Conservation (phyloP, 768 basidiomycete species). For the Leccinum rimulosum region DNA sequence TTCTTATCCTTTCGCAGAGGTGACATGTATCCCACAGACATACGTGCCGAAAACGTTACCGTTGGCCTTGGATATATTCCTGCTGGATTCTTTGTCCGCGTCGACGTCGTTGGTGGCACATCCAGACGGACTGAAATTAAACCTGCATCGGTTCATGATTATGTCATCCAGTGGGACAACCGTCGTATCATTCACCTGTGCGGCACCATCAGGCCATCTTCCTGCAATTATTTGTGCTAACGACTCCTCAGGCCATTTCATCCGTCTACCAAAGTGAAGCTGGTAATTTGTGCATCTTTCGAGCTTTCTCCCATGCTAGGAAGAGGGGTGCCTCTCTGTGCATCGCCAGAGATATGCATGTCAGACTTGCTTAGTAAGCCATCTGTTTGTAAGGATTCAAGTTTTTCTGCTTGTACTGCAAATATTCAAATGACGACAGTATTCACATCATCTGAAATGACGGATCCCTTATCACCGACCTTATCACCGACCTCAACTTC, state of each 20-base stretch:
- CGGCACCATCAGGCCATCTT: neutral
- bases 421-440: too few relatives aligned
- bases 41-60: slow-evolving; percentile 5
- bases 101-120: neutral
- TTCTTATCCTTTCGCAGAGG: neutral
- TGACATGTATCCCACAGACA: neutral
- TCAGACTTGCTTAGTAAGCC: neutral
- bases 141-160: neutral
- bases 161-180: neutral
- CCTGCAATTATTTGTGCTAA: neutral
- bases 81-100: slow-evolving; percentile 7
- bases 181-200: neutral
- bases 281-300: slow-evolving; percentile 1
- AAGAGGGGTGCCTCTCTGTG: neutral
- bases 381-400: neutral
- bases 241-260: neutral
- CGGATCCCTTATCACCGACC: too few relatives aligned
- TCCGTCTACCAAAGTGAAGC: neutral
- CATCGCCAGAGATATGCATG: neutral
- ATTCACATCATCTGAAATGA: too few relatives aligned
- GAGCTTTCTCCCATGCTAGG: slow-evolving; percentile 5
- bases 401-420: neutral
- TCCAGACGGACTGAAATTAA: neutral
- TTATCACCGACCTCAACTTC: too few relatives aligned
- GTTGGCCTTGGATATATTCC: slow-evolving; percentile 7